Percentiles rank a stretch among this genome's conserved stretches.
phyloP scores from a whole-genome alignment of 2,329 filamentous ascomycete genomes.

The Aspergillus sp. region DNA sequence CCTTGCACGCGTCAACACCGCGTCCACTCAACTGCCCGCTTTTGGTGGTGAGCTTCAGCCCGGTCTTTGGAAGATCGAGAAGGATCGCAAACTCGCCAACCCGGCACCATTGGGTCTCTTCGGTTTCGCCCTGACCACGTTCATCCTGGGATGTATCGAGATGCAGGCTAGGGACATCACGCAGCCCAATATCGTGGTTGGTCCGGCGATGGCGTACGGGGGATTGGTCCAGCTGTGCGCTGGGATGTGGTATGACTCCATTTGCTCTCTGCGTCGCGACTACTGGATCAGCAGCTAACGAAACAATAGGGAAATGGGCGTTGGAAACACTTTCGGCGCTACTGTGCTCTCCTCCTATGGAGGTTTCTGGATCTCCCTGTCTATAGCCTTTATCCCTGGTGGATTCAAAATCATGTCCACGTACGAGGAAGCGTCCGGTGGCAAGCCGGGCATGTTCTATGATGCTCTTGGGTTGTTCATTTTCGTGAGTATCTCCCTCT shows the following conservation, averaged over 20 bases:
- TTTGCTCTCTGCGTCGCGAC: background rate
- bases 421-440: conserved; percentile 24
- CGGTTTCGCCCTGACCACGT: conserved; percentile 69
- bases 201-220: conserved; percentile 61
- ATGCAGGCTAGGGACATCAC: conserved; percentile 51
- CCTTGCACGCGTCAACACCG: conserved; percentile 37
- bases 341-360: conserved; percentile 69
- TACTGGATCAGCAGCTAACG: background rate
- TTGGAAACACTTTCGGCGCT: conserved; percentile 71
- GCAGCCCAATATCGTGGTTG: conserved; percentile 56
- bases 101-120: conserved; percentile 64
- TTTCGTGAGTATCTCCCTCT: conserved; percentile 32
- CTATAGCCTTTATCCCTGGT: conserved; percentile 57
- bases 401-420: conserved; percentile 52
- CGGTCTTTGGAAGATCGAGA: conserved; percentile 52
- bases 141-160: conserved; percentile 66
- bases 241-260: conserved; percentile 62
- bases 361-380: conserved; percentile 69
- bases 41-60: conserved; percentile 63
- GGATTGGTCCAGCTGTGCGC: conserved; percentile 66
- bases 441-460: conserved; percentile 36
- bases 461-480: conserved; percentile 63
- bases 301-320: conserved; percentile 60
- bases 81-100: conserved; percentile 61
- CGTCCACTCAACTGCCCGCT: conserved; percentile 41